phyloP scores from a whole-genome alignment of 2,329 filamentous ascomycete genomes.

The Fusarium pseudonygamai region DNA sequence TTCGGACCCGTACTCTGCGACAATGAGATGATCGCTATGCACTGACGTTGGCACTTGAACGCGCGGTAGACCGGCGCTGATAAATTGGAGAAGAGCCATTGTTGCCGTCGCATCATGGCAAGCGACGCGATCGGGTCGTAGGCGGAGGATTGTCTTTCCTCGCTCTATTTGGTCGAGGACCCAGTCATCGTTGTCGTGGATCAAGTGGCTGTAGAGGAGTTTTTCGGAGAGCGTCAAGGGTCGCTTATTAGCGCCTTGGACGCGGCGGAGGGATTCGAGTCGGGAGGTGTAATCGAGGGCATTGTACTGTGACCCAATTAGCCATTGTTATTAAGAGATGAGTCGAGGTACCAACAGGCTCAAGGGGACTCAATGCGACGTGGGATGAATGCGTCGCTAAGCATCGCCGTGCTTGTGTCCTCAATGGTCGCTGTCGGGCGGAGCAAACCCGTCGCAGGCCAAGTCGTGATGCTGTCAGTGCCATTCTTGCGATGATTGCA shows the following conservation, averaged over 20 bases:
- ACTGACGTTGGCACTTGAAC: constrained; percentile 52
- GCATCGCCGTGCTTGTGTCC: neutral
- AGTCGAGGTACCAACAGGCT: neutral
- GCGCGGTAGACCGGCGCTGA: constrained; percentile 51
- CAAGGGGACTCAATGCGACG: constrained; percentile 36
- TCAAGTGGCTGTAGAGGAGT: constrained; percentile 50
- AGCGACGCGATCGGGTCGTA: constrained; percentile 52
- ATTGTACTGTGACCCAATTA: constrained; percentile 5
- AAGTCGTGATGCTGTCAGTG: neutral
- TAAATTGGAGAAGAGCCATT: constrained; percentile 55
- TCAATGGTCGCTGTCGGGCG: no score
- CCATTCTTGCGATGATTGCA: neutral
- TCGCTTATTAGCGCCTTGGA: constrained; percentile 34
- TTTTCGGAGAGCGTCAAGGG: constrained; percentile 52
- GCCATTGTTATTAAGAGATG: accelerated
- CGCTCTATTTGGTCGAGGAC: constrained; percentile 45
- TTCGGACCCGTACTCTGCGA: constrained; percentile 25
- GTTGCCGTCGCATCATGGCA: constrained; percentile 55
- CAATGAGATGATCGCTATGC: constrained; percentile 53
- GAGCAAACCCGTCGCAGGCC: neutral
- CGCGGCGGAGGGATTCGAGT: constrained; percentile 20
- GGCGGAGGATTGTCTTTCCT: constrained; percentile 50
- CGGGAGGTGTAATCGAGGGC: constrained; percentile 27
- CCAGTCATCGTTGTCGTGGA: constrained; percentile 43
- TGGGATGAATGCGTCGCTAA: constrained; percentile 10